These are phyloP conservation scores for Ustilago tritici DNA, from an alignment of 1,284 basidiomycete species.

Conservation along the genomic window DNA sequence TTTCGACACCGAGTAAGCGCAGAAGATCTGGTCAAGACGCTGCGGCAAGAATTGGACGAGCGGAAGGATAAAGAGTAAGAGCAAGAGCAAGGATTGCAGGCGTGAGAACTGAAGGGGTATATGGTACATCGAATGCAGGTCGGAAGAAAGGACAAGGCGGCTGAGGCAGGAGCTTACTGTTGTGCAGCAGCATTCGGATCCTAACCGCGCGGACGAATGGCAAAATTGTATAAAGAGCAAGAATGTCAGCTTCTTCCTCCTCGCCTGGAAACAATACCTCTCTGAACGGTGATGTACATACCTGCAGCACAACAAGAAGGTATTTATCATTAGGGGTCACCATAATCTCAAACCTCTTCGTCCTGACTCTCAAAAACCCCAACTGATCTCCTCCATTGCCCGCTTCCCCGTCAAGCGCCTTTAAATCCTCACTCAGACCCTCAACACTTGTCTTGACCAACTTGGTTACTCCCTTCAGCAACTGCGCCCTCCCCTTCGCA, in stretches of 20 bases:
- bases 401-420: slow-evolving; percentile 27
- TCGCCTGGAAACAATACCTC: no score
- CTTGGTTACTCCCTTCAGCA: slow-evolving; percentile 53
- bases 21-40: slow-evolving; percentile 21
- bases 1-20: slow-evolving; percentile 47
- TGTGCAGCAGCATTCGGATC: slow-evolving; percentile 24
- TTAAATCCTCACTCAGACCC: slow-evolving; percentile 41
- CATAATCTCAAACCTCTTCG: slow-evolving; percentile 65
- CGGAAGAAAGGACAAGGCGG: not conserved
- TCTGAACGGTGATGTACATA: not conserved
- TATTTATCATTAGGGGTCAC: slow-evolving; percentile 67
- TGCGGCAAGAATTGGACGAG: slow-evolving; percentile 6
- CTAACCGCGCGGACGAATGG: not conserved
- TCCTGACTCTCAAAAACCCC: slow-evolving; percentile 61
- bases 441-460: slow-evolving; percentile 51
- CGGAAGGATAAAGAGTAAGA: not conserved
- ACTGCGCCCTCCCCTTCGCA: slow-evolving; percentile 48
- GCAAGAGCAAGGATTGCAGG: not conserved
- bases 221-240: no score
- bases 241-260: no score
- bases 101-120: slow-evolving; percentile 14
- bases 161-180: not conserved
- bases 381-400: slow-evolving; percentile 17
- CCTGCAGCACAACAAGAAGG: slow-evolving; percentile 65
- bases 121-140: not conserved